phyloP scores from a whole-genome alignment of 1,139 yeast genomes.

The Hanseniaspora uvarum region DNA sequence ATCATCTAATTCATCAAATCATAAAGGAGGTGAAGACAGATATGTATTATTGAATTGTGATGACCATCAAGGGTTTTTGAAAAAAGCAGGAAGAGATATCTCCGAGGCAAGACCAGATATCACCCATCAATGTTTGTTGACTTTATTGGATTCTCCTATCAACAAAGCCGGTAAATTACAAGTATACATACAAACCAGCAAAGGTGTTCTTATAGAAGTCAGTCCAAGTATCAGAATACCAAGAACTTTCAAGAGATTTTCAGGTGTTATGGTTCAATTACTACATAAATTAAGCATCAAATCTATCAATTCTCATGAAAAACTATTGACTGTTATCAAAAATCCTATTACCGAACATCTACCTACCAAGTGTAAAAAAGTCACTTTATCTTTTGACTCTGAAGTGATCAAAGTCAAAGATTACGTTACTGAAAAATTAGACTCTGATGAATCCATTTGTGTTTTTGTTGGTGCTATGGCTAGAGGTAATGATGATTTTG shows the following conservation, averaged over 20 bases:
- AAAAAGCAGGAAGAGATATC: constrained; percentile 93
- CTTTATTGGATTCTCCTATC: constrained; percentile 87
- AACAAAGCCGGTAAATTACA: constrained; percentile 95
- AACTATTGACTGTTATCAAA: constrained; percentile 82
- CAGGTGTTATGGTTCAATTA: constrained; percentile 94
- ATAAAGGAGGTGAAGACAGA: constrained; percentile 67
- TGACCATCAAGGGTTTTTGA: constrained; percentile 90
- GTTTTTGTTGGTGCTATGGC: constrained; percentile 99
- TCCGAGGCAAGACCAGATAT: constrained; percentile 98
- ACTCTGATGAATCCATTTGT: constrained; percentile 85
- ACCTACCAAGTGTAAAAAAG: constrained; percentile 89
- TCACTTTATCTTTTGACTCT: constrained; percentile 91
- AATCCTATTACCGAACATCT: constrained; percentile 94
- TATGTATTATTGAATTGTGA: constrained; percentile 91
- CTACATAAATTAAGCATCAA: constrained; percentile 85
- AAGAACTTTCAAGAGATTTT: constrained; percentile 91
- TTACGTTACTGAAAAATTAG: constrained; percentile 60
- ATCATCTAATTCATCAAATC: constrained; percentile 38
- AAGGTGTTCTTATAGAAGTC: constrained; percentile 88
- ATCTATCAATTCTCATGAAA: constrained; percentile 90
- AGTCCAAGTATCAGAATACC: constrained; percentile 96
- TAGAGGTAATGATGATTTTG: constrained; percentile 91
- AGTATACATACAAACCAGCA: constrained; percentile 90
- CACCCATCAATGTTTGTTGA: constrained; percentile 88
- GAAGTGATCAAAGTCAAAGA: constrained; percentile 81